A percentile compares a stretch with the other conserved stretches of the same genome.
Evolutionary conservation across 2,329 filamentous ascomycete genomes (phyloP).

Genomic region (Aspergillus chevalieri): DNA sequence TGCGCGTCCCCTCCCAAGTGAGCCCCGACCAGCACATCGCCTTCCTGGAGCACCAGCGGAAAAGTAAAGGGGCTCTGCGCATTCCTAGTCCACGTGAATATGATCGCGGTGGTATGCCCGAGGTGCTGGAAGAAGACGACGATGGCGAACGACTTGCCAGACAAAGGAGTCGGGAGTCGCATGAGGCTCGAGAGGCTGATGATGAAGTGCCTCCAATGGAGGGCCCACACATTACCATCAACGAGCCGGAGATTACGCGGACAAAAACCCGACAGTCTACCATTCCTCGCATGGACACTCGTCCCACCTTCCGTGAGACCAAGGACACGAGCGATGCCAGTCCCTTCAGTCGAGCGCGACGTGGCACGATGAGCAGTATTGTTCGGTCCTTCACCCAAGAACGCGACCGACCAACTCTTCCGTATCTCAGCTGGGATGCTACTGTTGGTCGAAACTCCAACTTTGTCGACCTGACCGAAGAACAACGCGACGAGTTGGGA

Average conservation of each 20-base stretch:
- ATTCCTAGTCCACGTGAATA: conserved; percentile 91
- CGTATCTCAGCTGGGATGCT: conserved; percentile 90
- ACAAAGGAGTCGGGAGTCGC: conserved; percentile 18
- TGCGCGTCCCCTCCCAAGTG: conserved; percentile 48
- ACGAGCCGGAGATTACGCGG: conserved; percentile 37
- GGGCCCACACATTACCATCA: conserved; percentile 42
- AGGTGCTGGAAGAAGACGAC: conserved; percentile 49
- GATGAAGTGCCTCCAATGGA: conserved; percentile 23
- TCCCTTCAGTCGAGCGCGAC: conserved; percentile 20
- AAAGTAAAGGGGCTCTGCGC: conserved; percentile 67
- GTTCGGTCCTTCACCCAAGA: conserved; percentile 34
- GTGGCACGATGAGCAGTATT: conserved; percentile 26
- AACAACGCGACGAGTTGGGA: conserved; percentile 88
- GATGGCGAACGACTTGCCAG: conserved; percentile 26
- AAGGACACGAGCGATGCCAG: conserved; percentile 23
- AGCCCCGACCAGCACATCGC: conserved; percentile 75
- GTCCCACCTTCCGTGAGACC: conserved; percentile 27
- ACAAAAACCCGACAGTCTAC: conserved; percentile 30
- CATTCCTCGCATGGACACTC: conserved; percentile 35
- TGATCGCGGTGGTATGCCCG: conserved; percentile 71
- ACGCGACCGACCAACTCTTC: conserved; percentile 52
- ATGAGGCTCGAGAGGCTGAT: conserved; percentile 9
- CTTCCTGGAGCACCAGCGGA: conserved; percentile 77
- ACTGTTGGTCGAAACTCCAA: conserved; percentile 90
- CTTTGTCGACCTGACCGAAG: conserved; percentile 80